These are phyloP conservation scores for Suhomyces maxii DNA, from an alignment of 1,139 yeast species.

Conservation along the genomic window DNA sequence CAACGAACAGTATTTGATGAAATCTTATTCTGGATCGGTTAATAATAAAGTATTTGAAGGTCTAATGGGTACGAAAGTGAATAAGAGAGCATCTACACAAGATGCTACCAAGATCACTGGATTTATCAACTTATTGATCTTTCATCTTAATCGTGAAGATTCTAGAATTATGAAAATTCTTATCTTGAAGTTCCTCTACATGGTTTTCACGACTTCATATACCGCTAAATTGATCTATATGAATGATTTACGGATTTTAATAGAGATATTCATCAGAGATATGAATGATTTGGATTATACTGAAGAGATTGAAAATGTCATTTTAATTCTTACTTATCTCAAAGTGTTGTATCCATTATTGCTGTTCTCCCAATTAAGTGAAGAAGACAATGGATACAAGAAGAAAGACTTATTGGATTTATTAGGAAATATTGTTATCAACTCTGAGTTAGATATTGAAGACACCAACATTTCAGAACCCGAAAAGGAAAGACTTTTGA, in stretches of 20 bases:
- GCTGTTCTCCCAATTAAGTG: conserved; percentile 60
- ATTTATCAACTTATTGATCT: conserved; percentile 42
- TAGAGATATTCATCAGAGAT: conserved; percentile 84
- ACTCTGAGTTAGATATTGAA: conserved; percentile 18
- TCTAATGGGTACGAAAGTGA: conserved; percentile 22
- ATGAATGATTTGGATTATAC: conserved; percentile 58
- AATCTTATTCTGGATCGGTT: conserved; percentile 36
- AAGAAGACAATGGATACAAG: conserved; percentile 54
- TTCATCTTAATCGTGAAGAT: conserved; percentile 73
- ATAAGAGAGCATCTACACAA: conserved; percentile 11
- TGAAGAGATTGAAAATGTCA: conserved; percentile 48
- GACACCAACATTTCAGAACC: conserved; percentile 1
- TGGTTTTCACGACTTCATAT: conserved; percentile 66
- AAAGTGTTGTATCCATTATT: conserved; percentile 75
- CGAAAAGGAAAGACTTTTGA: conserved; percentile 26
- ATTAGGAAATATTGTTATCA: conserved; percentile 46
- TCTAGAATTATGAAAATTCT: conserved; percentile 74
- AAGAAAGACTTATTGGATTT: conserved; percentile 52
- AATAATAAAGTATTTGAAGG: conserved; percentile 53
- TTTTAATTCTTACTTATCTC: conserved; percentile 69
- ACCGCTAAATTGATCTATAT: conserved; percentile 72
- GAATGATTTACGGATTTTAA: conserved; percentile 81
- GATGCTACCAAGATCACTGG: conserved; percentile 31
- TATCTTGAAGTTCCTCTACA: conserved; percentile 74
- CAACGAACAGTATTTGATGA: conserved; percentile 85